Conservation (phyloP, 75 land plant species). For the Larix kaempferi region DNA sequence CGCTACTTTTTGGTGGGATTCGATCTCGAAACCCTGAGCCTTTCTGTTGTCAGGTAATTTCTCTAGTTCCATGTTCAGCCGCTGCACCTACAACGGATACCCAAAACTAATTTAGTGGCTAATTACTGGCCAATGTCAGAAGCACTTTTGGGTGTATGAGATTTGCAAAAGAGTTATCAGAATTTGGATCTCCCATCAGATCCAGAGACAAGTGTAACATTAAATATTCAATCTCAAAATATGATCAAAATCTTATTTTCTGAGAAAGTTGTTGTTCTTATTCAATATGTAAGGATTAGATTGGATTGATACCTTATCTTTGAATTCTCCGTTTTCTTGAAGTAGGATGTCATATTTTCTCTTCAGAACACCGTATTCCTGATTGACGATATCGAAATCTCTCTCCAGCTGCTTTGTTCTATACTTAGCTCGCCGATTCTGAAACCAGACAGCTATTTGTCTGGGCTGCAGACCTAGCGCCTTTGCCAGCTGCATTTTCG, state of each 20-base stretch:
- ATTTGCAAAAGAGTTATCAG: neutral
- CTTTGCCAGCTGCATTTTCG: neutral
- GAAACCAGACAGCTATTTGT: conserved; percentile 37
- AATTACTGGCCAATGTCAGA: neutral
- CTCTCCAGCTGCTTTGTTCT: no score
- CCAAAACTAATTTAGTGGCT: neutral
- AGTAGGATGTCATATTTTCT: no score
- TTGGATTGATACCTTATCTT: no score
- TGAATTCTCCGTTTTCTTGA: no score
- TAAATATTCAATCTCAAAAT: no score
- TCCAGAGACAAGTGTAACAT: no score
- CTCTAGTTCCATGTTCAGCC: neutral
- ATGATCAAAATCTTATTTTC: no score
- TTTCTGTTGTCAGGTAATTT: neutral
- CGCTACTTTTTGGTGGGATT: neutral
- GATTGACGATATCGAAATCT: no score
- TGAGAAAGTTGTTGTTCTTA: no score
- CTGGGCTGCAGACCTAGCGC: conserved; percentile 28
- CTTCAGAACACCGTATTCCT: no score
- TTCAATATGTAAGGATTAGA: no score
- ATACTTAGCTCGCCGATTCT: neutral
- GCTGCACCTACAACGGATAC: neutral
- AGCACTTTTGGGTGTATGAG: neutral
- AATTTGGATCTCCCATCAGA: neutral
- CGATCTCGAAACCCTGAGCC: neutral